Conservation (phyloP, 257 asterid species). For the Nicotiana paniculata region DNA sequence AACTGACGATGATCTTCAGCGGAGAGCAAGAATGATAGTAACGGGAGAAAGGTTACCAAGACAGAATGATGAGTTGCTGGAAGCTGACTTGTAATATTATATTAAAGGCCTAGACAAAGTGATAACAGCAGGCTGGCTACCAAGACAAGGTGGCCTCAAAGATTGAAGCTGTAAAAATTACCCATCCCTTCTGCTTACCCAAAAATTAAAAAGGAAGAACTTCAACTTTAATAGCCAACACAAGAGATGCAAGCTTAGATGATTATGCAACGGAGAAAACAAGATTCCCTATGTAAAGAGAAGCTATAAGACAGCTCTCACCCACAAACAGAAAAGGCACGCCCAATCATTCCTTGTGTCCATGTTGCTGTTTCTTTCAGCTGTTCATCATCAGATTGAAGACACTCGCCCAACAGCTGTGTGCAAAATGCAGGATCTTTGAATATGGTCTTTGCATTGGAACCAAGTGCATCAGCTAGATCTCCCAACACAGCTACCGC, state of each 20-base stretch:
- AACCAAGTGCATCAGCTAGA: slow-evolving; percentile 78
- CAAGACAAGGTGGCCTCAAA: slow-evolving; percentile 26
- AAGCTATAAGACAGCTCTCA: slow-evolving; percentile 16
- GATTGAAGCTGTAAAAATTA: slow-evolving; percentile 16
- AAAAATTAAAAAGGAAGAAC: background rate
- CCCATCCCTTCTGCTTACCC: slow-evolving; percentile 12
- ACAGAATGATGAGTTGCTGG: background rate
- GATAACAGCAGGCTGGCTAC: slow-evolving; percentile 28
- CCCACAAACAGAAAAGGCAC: slow-evolving; percentile 47
- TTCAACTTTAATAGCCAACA: slow-evolving; percentile 8
- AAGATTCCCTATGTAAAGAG: background rate
- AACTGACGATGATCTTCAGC: background rate
- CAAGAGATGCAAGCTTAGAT: slow-evolving; percentile 11
- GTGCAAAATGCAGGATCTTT: slow-evolving; percentile 43
- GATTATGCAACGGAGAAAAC: background rate
- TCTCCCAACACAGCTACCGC: slow-evolving; percentile 89
- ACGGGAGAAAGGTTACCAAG: background rate
- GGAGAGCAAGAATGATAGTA: background rate
- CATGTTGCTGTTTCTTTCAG: slow-evolving; percentile 79
- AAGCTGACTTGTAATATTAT: slow-evolving; percentile 4
- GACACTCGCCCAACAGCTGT: slow-evolving; percentile 62
- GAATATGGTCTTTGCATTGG: slow-evolving; percentile 48
- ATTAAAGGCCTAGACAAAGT: background rate
- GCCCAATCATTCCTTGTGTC: slow-evolving; percentile 86
- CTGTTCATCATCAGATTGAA: slow-evolving; percentile 72